Evolutionary conservation across 805 yeast species (phyloP).

Genomic region (Sugiyamaella floridensis): DNA sequence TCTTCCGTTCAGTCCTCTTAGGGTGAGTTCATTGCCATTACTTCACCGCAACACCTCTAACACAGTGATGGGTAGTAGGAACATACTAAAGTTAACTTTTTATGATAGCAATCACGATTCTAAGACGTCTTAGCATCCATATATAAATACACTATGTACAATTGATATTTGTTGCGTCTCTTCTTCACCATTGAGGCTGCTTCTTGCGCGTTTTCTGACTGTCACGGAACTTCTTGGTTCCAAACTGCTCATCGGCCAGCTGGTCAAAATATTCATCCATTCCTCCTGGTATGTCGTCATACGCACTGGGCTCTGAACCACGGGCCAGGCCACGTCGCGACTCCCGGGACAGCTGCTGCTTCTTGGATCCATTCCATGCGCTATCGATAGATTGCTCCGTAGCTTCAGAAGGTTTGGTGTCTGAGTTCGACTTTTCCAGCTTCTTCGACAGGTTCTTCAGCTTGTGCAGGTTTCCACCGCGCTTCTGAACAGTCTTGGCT

Average conservation of each 20-base stretch:
- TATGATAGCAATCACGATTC: neutral
- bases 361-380: conserved; percentile 1
- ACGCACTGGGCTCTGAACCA: conserved; percentile 16
- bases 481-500: conserved; percentile 43
- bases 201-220: neutral
- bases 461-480: conserved; percentile 26
- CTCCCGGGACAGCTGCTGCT: too few relatives aligned
- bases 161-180: conserved; percentile 1
- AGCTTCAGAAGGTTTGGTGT: neutral
- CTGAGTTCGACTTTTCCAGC: conserved; percentile 1
- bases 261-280: conserved; percentile 12
- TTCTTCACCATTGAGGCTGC: conserved; percentile 3
- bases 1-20: conserved; percentile 35
- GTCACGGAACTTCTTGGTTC: conserved; percentile 2
- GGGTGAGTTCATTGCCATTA: conserved; percentile 8
- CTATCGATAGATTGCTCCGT: conserved; percentile 1
- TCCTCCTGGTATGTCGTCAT: conserved; percentile 8
- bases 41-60: neutral
- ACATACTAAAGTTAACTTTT: neutral
- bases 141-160: conserved; percentile 1
- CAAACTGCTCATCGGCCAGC: conserved; percentile 5
- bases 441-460: conserved; percentile 7
- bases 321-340: conserved; percentile 1
- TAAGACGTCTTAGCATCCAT: neutral
- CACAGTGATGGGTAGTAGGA: neutral